phyloP scores from a whole-genome alignment of 2,329 filamentous ascomycete genomes.

The Endocalyx cinctus region DNA sequence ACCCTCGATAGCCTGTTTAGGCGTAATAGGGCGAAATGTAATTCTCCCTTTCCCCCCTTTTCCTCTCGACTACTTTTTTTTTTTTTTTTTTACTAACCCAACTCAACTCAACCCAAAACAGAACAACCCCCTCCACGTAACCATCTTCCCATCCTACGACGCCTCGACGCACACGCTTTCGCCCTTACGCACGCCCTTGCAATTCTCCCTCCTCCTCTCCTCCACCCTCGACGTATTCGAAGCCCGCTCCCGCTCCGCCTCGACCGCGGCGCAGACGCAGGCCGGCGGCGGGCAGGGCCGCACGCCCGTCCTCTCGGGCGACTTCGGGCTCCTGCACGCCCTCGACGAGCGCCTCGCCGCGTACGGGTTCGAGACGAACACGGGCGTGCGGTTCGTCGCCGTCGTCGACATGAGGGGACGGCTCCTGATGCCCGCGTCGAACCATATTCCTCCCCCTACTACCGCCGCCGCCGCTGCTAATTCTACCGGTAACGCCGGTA shows the following conservation, averaged over 20 bases:
- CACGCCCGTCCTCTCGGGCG: conserved; percentile 58
- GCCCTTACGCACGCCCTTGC: conserved; percentile 67
- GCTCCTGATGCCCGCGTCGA: too few species aligned
- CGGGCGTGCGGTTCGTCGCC: conserved; percentile 83
- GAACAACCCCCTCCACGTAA: conserved; percentile 95
- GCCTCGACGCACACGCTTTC: conserved; percentile 46
- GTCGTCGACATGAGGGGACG: conserved; percentile 87
- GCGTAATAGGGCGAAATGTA: conserved; percentile 90
- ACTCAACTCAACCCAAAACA: conserved; percentile 33
- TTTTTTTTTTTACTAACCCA: conserved; percentile 1
- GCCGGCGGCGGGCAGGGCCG: conserved; percentile 25
- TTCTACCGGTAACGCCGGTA: too few species aligned
- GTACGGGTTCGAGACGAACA: conserved; percentile 97
- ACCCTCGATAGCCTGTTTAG: conserved; percentile 87
- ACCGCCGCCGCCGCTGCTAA: conserved; percentile 9
- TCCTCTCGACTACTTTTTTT: not conserved
- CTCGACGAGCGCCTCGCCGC: conserved; percentile 89
- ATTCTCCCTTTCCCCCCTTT: conserved; percentile 4
- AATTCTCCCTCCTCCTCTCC: conserved; percentile 88
- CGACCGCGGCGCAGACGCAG: conserved; percentile 24
- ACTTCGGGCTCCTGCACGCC: conserved; percentile 87
- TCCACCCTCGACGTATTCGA: conserved; percentile 93
- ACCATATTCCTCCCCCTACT: conserved; percentile 22
- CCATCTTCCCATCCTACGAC: conserved; percentile 76
- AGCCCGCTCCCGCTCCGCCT: conserved; percentile 69